These are phyloP conservation scores for Hypomyces rosellus DNA, from an alignment of 2,329 filamentous ascomycete species.

Conservation along the genomic window DNA sequence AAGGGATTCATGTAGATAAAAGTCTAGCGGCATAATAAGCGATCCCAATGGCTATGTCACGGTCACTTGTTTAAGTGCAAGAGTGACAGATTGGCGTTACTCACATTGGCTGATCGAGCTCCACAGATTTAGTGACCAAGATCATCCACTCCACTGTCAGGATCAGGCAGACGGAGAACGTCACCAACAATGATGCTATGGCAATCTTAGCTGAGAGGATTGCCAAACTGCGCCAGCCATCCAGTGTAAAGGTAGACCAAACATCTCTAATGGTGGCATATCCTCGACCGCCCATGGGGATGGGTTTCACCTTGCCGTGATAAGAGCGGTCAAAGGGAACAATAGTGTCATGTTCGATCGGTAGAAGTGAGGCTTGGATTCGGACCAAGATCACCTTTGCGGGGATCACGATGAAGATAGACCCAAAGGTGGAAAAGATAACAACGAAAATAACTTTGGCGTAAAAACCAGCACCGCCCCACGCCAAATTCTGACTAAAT, in stretches of 20 bases:
- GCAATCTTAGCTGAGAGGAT: no score
- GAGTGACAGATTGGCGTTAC: no score
- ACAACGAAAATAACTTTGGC: slow-evolving; percentile 41
- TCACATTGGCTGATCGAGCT: no score
- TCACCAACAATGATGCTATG: no score
- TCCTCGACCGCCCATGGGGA: slow-evolving; percentile 65
- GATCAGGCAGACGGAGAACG: no score
- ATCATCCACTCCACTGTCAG: no score
- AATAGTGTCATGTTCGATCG: slow-evolving; percentile 76
- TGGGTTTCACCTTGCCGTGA: slow-evolving; percentile 65
- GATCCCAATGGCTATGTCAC: no score
- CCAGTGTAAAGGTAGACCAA: slow-evolving; percentile 69
- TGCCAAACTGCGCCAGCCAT: slow-evolving; percentile 60
- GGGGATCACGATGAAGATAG: slow-evolving; percentile 65
- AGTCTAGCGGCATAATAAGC: no score
- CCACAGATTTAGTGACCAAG: no score
- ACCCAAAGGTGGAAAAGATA: slow-evolving; percentile 41
- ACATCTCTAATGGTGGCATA: slow-evolving; percentile 67
- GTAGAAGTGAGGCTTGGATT: slow-evolving; percentile 79
- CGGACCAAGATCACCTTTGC: slow-evolving; percentile 70
- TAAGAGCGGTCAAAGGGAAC: slow-evolving; percentile 88
- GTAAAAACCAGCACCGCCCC: slow-evolving; percentile 21
- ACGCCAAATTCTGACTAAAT: slow-evolving; percentile 31
- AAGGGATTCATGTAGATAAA: no score
- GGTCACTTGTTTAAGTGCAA: no score